phyloP scores from a whole-genome alignment of 176 grass and related monocot genomes.

The Rhynchospora tenuis region DNA sequence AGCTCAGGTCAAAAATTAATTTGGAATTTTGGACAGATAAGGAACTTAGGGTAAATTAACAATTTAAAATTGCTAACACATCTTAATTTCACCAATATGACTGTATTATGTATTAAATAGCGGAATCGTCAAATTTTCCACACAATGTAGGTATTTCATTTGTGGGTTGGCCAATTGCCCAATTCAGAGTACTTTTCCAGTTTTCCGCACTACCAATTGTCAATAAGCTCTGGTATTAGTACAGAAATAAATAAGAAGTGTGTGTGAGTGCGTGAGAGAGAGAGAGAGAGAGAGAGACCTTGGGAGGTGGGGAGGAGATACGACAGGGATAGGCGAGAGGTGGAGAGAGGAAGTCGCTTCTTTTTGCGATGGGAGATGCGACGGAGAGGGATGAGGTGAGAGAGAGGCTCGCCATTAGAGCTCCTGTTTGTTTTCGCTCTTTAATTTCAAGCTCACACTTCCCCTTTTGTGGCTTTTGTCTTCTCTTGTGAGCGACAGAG shows the following conservation, averaged over 20 bases:
- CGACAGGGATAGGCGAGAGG: slow-evolving; percentile 15
- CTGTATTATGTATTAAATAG: not conserved
- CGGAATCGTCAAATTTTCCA: not conserved
- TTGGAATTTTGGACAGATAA: not conserved
- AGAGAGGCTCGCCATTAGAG: slow-evolving; percentile 61
- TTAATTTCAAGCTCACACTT: not conserved
- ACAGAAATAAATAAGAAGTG: not conserved
- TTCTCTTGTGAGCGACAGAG: not conserved
- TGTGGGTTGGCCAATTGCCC: not conserved
- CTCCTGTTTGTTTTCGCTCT: slow-evolving; percentile 5
- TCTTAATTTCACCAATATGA: not conserved
- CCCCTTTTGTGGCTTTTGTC: not conserved
- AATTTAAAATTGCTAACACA: not conserved
- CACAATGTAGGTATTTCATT: not conserved
- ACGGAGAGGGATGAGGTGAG: slow-evolving; percentile 43
- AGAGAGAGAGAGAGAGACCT: slow-evolving; percentile 13
- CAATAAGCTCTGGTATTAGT: not conserved
- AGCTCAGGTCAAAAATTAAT: not conserved
- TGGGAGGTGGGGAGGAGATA: slow-evolving; percentile 22
- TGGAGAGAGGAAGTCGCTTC: not conserved
- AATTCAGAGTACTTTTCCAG: not conserved
- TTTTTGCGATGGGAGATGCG: slow-evolving; percentile 33
- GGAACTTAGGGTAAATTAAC: not conserved
- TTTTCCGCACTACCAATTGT: not conserved
- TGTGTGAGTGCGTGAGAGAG: not conserved